phyloP scores from a whole-genome alignment of 306 rosid genomes.

The Lathyrus aphaca region DNA sequence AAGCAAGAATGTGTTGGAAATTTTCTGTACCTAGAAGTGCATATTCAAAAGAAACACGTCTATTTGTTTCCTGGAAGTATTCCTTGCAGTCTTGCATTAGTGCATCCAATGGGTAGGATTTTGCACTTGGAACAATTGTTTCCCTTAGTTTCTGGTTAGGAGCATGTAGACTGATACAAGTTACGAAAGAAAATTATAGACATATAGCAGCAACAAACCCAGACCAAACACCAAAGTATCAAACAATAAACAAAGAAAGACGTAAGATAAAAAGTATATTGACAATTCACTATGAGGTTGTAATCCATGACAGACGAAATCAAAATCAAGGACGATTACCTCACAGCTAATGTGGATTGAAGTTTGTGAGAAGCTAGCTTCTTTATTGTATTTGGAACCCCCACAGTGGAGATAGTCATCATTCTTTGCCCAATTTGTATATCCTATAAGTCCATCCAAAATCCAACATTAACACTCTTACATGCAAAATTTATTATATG shows the following conservation, averaged over 20 bases:
- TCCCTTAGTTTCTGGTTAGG: constrained; percentile 97
- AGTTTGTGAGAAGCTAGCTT: constrained; percentile 93
- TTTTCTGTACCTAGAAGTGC: constrained; percentile 83
- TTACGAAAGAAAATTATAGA: constrained; percentile 25
- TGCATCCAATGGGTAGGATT: constrained; percentile 87
- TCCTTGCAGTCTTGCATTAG: constrained; percentile 84
- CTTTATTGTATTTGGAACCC: constrained; percentile 93
- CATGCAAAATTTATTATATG: constrained; percentile 32
- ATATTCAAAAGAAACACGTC: constrained; percentile 91
- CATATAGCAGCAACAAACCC: constrained; percentile 2
- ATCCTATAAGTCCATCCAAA: constrained; percentile 54
- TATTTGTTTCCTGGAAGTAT: constrained; percentile 70
- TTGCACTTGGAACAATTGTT: constrained; percentile 92
- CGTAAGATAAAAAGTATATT: not conserved
- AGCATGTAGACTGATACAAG: constrained; percentile 81
- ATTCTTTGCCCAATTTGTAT: constrained; percentile 95
- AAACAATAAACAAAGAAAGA: not conserved
- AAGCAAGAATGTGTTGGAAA: constrained; percentile 15
- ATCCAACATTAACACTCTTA: constrained; percentile 22
- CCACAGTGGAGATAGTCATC: constrained; percentile 97
- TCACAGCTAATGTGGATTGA: constrained; percentile 96
- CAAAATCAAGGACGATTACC: constrained; percentile 52
- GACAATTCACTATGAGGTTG: not conserved
- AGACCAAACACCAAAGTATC: not conserved
- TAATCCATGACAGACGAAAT: not conserved